Base-by-base conservation (phyloP, 2,329 filamentous ascomycete genomes). In the Phoma herbarum region DNA sequence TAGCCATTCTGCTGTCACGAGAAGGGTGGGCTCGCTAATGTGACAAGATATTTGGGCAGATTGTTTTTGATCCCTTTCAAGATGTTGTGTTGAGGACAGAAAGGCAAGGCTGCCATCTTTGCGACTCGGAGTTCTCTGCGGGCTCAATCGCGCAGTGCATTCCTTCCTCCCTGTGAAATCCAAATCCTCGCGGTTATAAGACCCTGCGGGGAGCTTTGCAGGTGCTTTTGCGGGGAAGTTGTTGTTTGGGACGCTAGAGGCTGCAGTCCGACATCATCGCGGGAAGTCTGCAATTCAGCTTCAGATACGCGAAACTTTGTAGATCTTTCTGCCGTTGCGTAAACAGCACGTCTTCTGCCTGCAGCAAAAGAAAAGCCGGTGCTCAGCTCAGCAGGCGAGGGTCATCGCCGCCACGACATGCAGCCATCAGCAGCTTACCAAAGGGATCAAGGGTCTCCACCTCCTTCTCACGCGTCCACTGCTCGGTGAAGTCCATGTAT, bases 341-440 rank as follows among this genome's bases (percentile, higher is more conserved):
- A 31, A 26, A 43, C 11, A 25, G 10, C 18, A 41, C 20, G 10
- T 41, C 18, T 10, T n/a, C 5, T 23, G 12, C 20, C 20, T 16
- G 20, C 12, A 14, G 22, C 22, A 42, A 1, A 42, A 11, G 37
- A 22, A 1, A 3, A 22, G 11, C 6, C 22, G 26, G 28, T 10
- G 11, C 47, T 64, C 57, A 64, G 14, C 33, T 39, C 41, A 66
- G 45, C 44, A 70, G 45, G 10, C 65, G 60, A 12, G 65, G 61
- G 53, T 70, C 69, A 11, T 66, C 63, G 9, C 53, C 49, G 18
- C 68, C 71, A 12, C 62, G 45, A 60, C 71, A 74, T 26, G 70
- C 62, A 39, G 48, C 67, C 29, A 75, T 59, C 51, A 74, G 41
- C 33, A 74, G 25, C 49, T 62, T 71, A 20, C 66, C 64, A 52